Conservation (phyloP, 2,329 filamentous ascomycete species). For the Aspergillus fumigatus region DNA sequence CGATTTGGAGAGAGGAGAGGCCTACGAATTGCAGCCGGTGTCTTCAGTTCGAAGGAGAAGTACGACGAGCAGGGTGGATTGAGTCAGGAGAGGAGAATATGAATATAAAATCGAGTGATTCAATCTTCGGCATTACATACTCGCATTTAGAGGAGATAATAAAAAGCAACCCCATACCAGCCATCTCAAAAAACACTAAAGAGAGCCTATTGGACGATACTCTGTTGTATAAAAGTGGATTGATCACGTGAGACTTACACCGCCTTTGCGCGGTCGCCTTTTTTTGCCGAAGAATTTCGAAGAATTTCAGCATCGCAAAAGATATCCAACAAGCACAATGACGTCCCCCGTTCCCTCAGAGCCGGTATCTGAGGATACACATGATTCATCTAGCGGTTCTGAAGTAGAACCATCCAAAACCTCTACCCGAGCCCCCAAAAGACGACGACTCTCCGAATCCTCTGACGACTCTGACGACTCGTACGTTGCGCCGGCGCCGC, state of each 20-base stretch:
- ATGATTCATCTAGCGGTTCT: conserved; percentile 9
- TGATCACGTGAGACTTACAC: conserved; percentile 15
- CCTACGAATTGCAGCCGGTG: conserved; percentile 31
- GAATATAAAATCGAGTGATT: background rate
- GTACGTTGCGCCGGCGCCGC: conserved; percentile 30
- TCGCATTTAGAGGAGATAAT: background rate
- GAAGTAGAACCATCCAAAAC: conserved; percentile 17
- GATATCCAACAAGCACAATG: conserved; percentile 20
- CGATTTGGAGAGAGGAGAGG: conserved; percentile 40
- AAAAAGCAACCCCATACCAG: background rate
- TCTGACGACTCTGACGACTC: conserved; percentile 30
- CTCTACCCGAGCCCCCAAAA: conserved; percentile 33
- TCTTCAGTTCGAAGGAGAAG: conserved; percentile 27
- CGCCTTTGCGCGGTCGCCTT: conserved; percentile 26
- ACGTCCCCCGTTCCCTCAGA: conserved; percentile 21
- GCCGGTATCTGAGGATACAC: conserved; percentile 17
- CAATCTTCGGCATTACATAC: background rate
- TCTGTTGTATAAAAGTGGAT: background rate
- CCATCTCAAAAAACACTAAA: too few relatives aligned
- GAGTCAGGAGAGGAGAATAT: background rate
- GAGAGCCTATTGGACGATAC: background rate
- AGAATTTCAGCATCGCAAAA: conserved; percentile 9
- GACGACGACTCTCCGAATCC: conserved; percentile 37
- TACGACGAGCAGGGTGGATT: conserved; percentile 20
- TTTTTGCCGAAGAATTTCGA: conserved; percentile 31